Evolutionary conservation across 768 basidiomycete species (phyloP).

Genomic region (Fomitopsis serialis): DNA sequence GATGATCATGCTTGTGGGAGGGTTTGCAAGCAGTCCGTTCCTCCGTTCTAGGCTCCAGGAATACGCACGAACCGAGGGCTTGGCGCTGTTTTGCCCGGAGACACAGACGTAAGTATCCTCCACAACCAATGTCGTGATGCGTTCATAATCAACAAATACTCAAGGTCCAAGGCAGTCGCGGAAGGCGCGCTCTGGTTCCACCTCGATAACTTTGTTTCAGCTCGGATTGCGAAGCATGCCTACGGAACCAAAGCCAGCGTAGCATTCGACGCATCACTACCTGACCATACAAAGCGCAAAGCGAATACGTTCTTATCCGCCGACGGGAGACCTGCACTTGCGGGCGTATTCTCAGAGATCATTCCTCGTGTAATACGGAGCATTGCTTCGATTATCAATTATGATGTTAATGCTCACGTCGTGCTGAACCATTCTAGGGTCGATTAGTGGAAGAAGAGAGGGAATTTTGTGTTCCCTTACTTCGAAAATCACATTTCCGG

Average conservation of each 20-base stretch:
- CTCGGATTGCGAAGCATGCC: conserved; percentile 41
- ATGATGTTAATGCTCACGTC: not conserved
- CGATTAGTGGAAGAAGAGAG: not conserved
- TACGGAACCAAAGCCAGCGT: conserved; percentile 40
- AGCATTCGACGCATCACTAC: conserved; percentile 28
- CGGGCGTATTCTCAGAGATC: conserved; percentile 5
- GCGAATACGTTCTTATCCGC: conserved; percentile 27
- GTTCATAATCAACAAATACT: no score
- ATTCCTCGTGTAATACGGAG: conserved; percentile 5
- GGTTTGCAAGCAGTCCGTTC: conserved; percentile 43
- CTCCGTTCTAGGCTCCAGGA: conserved; percentile 61
- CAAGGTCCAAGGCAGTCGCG: conserved; percentile 43
- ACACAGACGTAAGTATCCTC: not conserved
- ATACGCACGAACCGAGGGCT: conserved; percentile 33
- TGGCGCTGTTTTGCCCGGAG: not conserved
- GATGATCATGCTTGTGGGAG: conserved; percentile 54
- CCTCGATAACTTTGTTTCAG: conserved; percentile 44
- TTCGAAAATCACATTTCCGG: not conserved
- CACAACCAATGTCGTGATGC: not conserved
- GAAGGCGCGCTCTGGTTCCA: conserved; percentile 41
- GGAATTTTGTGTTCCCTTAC: not conserved
- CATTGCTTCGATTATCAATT: no score
- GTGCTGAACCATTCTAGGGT: no score
- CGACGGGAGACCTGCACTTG: conserved; percentile 9
- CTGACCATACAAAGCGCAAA: conserved; percentile 37